A percentile compares a stretch with the other conserved stretches of the same genome.
Conservation (phyloP, 768 basidiomycete species). For the Lactarius akahatsu region DNA sequence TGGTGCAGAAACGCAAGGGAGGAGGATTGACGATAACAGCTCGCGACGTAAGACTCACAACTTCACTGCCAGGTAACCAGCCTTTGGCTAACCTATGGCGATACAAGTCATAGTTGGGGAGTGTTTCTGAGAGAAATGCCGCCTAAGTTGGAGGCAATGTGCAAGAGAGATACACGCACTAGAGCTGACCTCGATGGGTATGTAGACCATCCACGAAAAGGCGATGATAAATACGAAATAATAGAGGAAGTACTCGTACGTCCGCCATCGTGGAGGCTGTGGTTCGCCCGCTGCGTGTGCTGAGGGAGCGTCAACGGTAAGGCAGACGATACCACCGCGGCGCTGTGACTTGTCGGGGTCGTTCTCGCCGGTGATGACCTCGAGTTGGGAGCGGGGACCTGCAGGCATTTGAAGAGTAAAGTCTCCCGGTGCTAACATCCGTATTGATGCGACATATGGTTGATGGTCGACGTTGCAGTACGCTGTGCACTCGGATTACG, state of each 20-base stretch:
- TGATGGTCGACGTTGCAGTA: too few relatives aligned
- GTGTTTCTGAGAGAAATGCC: slow-evolving; percentile 48
- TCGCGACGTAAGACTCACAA: slow-evolving; percentile 46
- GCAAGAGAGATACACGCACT: slow-evolving; percentile 48
- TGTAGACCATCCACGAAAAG: slow-evolving; percentile 73
- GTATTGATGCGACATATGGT: background rate
- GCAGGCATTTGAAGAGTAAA: slow-evolving; percentile 33
- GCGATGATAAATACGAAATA: slow-evolving; percentile 56
- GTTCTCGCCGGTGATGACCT: slow-evolving; percentile 11
- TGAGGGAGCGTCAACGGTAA: slow-evolving; percentile 60
- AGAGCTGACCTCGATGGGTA: slow-evolving; percentile 69
- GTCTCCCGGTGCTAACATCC: slow-evolving; percentile 31
- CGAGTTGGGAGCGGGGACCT: slow-evolving; percentile 29
- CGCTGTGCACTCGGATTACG: background rate
- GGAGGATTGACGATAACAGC: background rate
- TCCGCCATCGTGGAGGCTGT: slow-evolving; percentile 65
- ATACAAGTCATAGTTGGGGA: slow-evolving; percentile 72
- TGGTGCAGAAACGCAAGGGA: too few relatives aligned
- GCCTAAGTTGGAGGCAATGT: slow-evolving; percentile 17
- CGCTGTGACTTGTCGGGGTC: slow-evolving; percentile 1
- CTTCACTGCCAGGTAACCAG: slow-evolving; percentile 76
- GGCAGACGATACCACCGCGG: slow-evolving; percentile 39
- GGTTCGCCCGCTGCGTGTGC: slow-evolving; percentile 34
- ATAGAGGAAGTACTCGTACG: slow-evolving; percentile 80
- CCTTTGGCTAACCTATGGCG: slow-evolving; percentile 58